Evolutionary conservation across 768 basidiomycete species (phyloP), one percentile per base, ranked within the genome.

Genomic region (Clavulina sp.): DNA sequence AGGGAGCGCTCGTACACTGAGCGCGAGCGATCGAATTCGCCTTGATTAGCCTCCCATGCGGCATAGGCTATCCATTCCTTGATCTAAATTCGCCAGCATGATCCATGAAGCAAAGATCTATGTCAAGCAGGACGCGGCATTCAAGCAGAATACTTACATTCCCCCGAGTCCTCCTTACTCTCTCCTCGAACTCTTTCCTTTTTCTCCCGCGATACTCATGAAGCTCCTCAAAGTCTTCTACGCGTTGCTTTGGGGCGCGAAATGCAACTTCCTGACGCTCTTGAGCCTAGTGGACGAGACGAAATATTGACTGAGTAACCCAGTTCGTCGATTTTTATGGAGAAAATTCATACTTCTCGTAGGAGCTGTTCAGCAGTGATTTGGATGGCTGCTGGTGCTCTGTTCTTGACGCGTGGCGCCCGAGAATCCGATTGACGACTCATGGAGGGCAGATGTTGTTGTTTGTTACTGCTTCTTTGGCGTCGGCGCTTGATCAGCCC

Each of bases 301-400:
- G 18, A 13, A n/a, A 4, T 13, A 31, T 7, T 13, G 47, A 28
- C 41, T 32, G 48, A 16, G 6, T 13, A 9, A 16, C 18, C 32
- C 0, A 43, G 32, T 30, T 19, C 36, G 4, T 6, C 9, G 18
- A 51, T 29, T 46, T 26, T 43, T 24, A n/a, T 30, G 41, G 9
- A 24, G 26, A 46, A 23, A 4, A 30, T 7, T 52, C 66, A 44
- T 63, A 84, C 86, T 71, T 99, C 95, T 60, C 95, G 82, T 6
- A 99, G 72, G 40, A 99, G 80, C 68, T 99, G 95, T 68, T 97
- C 95, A 13, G 95, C 88, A 53, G 95, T 97, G 68, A 97, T 92
- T 88, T 96, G 67, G 55, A 96, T 73, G 54, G 88, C 84, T 47
- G 93, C 93, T 36, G 93, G 83, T 18, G 93, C 93, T 49, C 93